A percentile compares a stretch with the other conserved stretches of the same genome.
These are phyloP conservation scores for Xylaria venustula DNA, from an alignment of 495 filamentous ascomycete species.

Conservation along the genomic window DNA sequence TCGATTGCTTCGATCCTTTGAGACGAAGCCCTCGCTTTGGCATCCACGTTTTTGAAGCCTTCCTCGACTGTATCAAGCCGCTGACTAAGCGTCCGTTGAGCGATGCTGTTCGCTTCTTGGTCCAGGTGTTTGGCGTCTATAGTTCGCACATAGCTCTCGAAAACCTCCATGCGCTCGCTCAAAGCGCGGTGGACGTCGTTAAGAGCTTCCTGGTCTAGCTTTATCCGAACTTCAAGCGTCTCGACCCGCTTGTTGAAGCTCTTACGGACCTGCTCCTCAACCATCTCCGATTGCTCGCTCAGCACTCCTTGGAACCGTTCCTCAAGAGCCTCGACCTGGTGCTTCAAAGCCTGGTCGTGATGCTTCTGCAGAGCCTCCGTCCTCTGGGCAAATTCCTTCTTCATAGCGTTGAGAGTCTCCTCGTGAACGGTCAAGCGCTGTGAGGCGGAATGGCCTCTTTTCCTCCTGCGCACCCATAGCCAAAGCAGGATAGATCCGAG, in stretches of 20 bases:
- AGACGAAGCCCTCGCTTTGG: slow-evolving; percentile 1
- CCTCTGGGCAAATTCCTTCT: slow-evolving; percentile 7
- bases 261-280: slow-evolving; percentile 10
- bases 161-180: slow-evolving; percentile 16
- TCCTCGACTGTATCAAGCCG: slow-evolving; percentile 12
- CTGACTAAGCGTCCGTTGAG: slow-evolving; percentile 10
- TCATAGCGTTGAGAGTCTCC: background rate
- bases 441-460: background rate
- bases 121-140: slow-evolving; percentile 18
- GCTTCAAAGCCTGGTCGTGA: slow-evolving; percentile 1
- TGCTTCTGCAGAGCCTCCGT: slow-evolving; percentile 7
- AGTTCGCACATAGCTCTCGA: slow-evolving; percentile 10
- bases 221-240: slow-evolving; percentile 24
- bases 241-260: slow-evolving; percentile 19
- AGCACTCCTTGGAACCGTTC: slow-evolving; percentile 11
- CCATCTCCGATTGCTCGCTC: slow-evolving; percentile 1
- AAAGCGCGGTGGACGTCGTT: slow-evolving; percentile 10
- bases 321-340: slow-evolving; percentile 2
- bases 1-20: slow-evolving; percentile 18
- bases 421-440: background rate
- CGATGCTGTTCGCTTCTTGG: slow-evolving; percentile 16
- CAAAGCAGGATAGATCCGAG: slow-evolving; percentile 5
- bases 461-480: background rate
- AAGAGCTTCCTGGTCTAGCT: slow-evolving; percentile 20
- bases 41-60: background rate